These are phyloP conservation scores for Auxenochlorella pyrenoidosa DNA, from an alignment of 139 green algal species.

Conservation along the genomic window DNA sequence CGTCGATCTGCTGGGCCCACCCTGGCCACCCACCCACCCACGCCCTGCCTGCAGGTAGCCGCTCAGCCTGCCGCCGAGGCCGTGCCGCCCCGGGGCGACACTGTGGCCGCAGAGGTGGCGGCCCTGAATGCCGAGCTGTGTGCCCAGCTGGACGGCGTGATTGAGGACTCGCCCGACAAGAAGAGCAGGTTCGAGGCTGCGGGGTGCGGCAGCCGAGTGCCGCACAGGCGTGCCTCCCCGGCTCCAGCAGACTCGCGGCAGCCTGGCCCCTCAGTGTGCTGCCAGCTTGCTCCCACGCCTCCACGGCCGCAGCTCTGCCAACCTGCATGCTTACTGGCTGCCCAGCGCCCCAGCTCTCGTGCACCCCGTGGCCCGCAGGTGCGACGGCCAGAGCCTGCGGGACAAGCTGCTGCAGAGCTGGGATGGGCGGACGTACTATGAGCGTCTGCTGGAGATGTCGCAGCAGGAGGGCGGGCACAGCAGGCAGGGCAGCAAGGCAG, in stretches of 20 bases:
- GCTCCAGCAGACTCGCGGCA: background rate
- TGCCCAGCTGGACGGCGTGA: slow-evolving; percentile 33
- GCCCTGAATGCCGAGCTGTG: slow-evolving; percentile 40
- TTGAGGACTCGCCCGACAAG: slow-evolving; percentile 39
- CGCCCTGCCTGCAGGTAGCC: background rate
- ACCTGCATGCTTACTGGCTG: no score
- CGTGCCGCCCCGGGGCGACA: background rate
- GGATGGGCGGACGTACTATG: slow-evolving; percentile 32
- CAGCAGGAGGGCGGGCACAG: background rate
- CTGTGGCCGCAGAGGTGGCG: slow-evolving; percentile 32
- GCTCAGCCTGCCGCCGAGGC: background rate
- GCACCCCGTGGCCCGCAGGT: background rate
- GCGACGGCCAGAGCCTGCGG: slow-evolving; percentile 22
- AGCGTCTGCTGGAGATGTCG: slow-evolving; percentile 1
- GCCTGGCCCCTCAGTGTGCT: no score
- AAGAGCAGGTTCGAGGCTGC: background rate
- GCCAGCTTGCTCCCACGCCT: no score
- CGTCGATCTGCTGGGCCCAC: no score
- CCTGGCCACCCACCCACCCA: no score
- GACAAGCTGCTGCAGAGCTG: slow-evolving; percentile 49
- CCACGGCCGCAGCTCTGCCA: no score
- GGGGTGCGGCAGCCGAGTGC: background rate
- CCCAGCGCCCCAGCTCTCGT: no score
- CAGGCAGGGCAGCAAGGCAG: background rate
- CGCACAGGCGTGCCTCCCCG: background rate